Base-by-base conservation (phyloP, 768 basidiomycete species). In the Russula brevipes region DNA sequence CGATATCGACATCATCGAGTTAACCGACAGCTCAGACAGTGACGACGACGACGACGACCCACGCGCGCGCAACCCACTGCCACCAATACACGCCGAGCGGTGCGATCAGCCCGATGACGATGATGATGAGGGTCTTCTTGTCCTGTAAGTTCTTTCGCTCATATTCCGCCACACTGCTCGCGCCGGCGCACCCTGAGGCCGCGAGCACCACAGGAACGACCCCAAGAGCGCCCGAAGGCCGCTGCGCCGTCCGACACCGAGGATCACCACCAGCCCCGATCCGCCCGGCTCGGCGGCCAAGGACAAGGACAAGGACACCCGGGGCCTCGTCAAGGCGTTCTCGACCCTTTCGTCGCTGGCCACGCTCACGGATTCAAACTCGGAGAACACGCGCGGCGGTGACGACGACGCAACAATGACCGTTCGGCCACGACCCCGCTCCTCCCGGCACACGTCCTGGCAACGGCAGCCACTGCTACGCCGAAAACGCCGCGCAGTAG, bases 11-110 rank as follows among this genome's bases (percentile, higher is more conserved):
- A 30, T 64, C 10, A 64, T 64, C 41, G 63, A 64, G 47, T 19
- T 64, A 39, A 60, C 54, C 1, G 63, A 64, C 38, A 64, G 63
- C 14, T 62, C 61, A 41, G 63, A 64, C 16, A 44, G 39, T 17
- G 61, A 60, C 17, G 30, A 50, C 1, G 53, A 50, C 1, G 53
- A 12, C 17, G n/a, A 50, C 3, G 47, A 12, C 24, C n/a, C 33
- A 9, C 12, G n/a, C 36, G 10, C 30, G 17, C 53, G 5, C 55
- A 36, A 57, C 35, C 31, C 52, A 3, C 10, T 12, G 16, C 57
- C 38, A 24, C 33, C 62, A 16, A 44, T 3, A 12, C 39, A 24
- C 10, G 57, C 39, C 30, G 12, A 17, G 42, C 11, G 4, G 31
- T 53, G 24, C 16, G 33, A 54, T 12, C 57, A n/a, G 47, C n/a